phyloP scores from a whole-genome alignment of 192 early-diverging fungal genomes.

The Dissophora ornata region DNA sequence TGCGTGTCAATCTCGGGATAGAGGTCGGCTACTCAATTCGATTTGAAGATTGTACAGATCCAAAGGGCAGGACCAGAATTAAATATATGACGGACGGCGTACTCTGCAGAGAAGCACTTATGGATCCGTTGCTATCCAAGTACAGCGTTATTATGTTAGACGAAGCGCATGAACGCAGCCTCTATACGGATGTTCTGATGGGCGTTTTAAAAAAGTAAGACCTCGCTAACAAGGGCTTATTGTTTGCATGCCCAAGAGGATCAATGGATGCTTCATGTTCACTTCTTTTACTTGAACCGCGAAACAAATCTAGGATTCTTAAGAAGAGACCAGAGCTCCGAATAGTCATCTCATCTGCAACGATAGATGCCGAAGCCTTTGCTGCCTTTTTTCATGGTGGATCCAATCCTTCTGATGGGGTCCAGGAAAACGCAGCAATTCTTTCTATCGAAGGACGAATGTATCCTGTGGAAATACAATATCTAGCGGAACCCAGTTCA shows the following conservation, averaged over 20 bases:
- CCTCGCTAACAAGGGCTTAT: background rate
- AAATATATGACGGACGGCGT: slow-evolving; percentile 91
- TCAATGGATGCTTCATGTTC: too few species aligned
- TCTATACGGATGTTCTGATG: slow-evolving; percentile 80
- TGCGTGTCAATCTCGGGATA: slow-evolving; percentile 70
- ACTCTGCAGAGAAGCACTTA: slow-evolving; percentile 81
- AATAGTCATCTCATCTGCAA: slow-evolving; percentile 84
- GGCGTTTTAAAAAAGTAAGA: slow-evolving; percentile 83
- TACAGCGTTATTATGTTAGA: slow-evolving; percentile 87
- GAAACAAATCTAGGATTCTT: slow-evolving; percentile 78
- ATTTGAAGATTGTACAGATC: slow-evolving; percentile 75
- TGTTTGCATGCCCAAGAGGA: too few species aligned
- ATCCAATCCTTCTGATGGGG: slow-evolving; percentile 27
- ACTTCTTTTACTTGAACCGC: too few species aligned
- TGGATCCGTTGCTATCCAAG: slow-evolving; percentile 76
- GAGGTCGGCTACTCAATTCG: slow-evolving; percentile 84
- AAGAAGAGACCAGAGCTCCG: slow-evolving; percentile 75
- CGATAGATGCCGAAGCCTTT: slow-evolving; percentile 80
- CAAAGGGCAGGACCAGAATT: slow-evolving; percentile 64
- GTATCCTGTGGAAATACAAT: slow-evolving; percentile 77
- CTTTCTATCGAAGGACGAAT: slow-evolving; percentile 81
- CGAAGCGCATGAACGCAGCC: slow-evolving; percentile 79
- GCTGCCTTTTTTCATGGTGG: slow-evolving; percentile 69
- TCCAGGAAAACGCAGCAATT: slow-evolving; percentile 68
- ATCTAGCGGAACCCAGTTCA: slow-evolving; percentile 64